Base-by-base conservation (phyloP, 1,284 basidiomycete species). In the Phellinidium pouzarii region DNA sequence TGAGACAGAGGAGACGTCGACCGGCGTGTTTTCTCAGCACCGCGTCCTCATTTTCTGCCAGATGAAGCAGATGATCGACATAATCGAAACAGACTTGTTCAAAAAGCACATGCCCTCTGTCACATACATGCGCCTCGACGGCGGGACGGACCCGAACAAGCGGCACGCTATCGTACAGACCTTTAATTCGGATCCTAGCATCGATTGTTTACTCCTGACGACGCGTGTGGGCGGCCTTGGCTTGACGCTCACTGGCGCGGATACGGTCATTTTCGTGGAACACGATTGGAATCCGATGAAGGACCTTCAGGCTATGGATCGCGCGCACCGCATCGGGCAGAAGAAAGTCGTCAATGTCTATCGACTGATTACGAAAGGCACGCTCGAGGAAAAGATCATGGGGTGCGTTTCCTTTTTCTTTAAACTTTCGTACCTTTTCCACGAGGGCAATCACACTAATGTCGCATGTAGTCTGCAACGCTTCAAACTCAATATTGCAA, bases 271-370 rank as follows among this genome's bases (percentile, higher is more conserved):
- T 59, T 99, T 99, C 63, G 93, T 99, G 45, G 96, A 99, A 67
- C 96, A 99, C 67, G 96, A 99, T 67, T 99, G 96, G 96, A 99
- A 99, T 68, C 96, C 96, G 17, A 97, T 96, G 94, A 98, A 98
- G 69, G 96, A 99, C 71, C 72, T 99, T 9, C 96, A 99, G 67
- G 96, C 96, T 4, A 99, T 99, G 96, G 96, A 99, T 67, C 83
- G 96, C 52, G 96, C 96, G 1, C 96, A 99, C 71, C 87, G 96
- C 52, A 86, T 99, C 26, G 96, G 96, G 3, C 96, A 99, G 73
- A 99, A 97, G 75, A 94, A 94, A 69, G 94, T 98, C 12, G 96
- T 99, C 43, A 99, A 98, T 63, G 96, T 99, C 3, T 99, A 99
- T 72, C 86, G 96, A 14, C 72, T 99, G 52, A 94, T 99, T 63